Base-by-base conservation (phyloP, 768 basidiomycete species). In the Amanita molliuscula region DNA sequence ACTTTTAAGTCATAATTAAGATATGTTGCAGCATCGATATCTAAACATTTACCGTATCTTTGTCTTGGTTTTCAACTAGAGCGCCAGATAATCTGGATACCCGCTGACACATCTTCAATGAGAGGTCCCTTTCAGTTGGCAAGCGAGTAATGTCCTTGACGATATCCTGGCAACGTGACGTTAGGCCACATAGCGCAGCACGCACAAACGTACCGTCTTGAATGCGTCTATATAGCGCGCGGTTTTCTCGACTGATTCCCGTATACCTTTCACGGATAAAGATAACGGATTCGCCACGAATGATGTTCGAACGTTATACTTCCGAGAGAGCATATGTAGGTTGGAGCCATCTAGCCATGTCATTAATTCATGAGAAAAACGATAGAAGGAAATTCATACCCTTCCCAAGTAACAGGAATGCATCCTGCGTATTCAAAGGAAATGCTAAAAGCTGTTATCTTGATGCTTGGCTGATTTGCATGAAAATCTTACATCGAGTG, bases 61-160 rank as follows among this genome's bases (percentile, higher is more conserved):
- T 44, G 9, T 50, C 73, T 23, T 70, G 57, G 51, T 71, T 73
- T 59, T 85, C 81, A 4, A 80, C 62, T 54, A 81, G 80, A 3
- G 81, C 85, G 38, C 78, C 79, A 6, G 83, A 72, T 16, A 77
- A 50, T 47, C 82, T 79, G n/a, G 88, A 89, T 52, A 89, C 77
- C 23, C 71, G 72, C 53, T 79, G 77, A 18, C 82, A 56, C n/a
- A 78, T 54, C 48, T 76, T 74, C 8, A 65, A 56, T 0, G 62
- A 65, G 35, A 86, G 57, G n/a, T 66, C 62, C 38, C 57, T 58
- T 23, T 65, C 60, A 3, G 71, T 64, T 8, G 81, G 81, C 11
- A 83, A 63, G 48, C 67, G 51, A 36, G 73, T 62, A 8, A 56
- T 55, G 36, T 71, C 65, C 45, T 67, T 60, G 42, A 54, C 45